A percentile compares a stretch with the other conserved stretches of the same genome.
Conservation (phyloP, 2,329 filamentous ascomycete genomes). For the Calonectria pauciramosa region DNA sequence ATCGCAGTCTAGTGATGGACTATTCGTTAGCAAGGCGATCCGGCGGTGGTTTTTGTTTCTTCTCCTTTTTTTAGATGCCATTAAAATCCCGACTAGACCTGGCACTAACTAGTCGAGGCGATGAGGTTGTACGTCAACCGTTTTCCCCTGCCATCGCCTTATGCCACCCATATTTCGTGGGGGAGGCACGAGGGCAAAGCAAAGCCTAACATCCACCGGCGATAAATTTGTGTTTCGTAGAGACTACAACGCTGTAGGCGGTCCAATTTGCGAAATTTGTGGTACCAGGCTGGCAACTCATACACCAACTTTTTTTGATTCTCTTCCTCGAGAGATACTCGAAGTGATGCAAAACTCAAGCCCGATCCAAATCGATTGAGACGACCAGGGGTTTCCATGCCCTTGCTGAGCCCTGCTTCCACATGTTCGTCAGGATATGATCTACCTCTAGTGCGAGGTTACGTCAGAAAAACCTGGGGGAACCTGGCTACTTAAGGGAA, state of each 20-base stretch:
- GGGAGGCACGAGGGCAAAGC: neutral
- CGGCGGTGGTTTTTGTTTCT: neutral
- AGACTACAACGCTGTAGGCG: too few relatives aligned
- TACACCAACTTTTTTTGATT: neutral
- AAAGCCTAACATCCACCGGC: neutral
- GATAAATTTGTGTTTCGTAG: neutral
- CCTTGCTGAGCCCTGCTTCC: neutral
- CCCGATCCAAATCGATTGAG: neutral
- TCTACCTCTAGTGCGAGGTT: conserved; percentile 4
- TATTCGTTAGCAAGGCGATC: neutral
- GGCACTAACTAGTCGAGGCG: neutral
- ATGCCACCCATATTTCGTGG: neutral
- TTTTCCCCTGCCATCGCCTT: neutral
- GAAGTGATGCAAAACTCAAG: neutral
- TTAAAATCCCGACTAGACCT: neutral
- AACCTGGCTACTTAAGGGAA: neutral
- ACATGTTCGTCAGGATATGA: conserved; percentile 8
- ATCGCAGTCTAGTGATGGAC: neutral
- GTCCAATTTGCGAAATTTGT: neutral
- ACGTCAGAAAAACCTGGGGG: conserved; percentile 11
- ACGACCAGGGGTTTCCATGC: neutral
- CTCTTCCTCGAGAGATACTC: neutral
- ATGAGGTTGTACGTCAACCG: neutral
- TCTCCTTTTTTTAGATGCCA: neutral
- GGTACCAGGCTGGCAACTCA: neutral